Evolutionary conservation across 345 rosid species (phyloP), one percentile per base, ranked within the genome.

Genomic region (Citrus maxima): DNA sequence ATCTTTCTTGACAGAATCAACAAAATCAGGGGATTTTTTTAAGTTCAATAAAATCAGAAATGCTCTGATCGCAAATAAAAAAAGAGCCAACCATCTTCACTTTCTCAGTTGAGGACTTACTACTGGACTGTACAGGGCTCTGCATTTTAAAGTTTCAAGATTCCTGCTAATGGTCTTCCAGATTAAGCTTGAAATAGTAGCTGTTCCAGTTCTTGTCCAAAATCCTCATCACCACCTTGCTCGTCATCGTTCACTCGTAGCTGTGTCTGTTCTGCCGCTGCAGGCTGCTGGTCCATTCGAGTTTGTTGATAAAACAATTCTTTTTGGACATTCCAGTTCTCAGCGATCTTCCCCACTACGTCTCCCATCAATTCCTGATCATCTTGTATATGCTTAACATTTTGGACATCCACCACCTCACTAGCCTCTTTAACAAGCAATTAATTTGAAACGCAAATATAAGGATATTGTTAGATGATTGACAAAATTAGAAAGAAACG

Each of bases 351-450:
- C 80, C 78, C 89, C 82, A 88, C 51, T 76, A 37, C 79, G 54
- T 85, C 89, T 28, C 89, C 90, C 40, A 89, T 40, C 61, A 73
- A 73, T 75, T 85, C 86, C 82, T 81, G 83, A 55, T 85, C 89
- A 38, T 83, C 84, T 14, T 87, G 59, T 85, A 93, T 87, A 84
- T 93, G 95, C 81, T 80, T 82, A 79, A 95, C 84, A 81, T 88
- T 81, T 72, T 85, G 84, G 54, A 89, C 79, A 63, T 89, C 87
- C 59, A 86, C 88, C 78, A 79, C 83, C 67, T 75, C 58, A 22
- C 86, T 77, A 32, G 91, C 92, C 83, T 80, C 97, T 93, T 67
- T 72, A 77, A 62, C 38, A 85, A 62, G 40, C 74, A 84, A 87
- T 46, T 51, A 74, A 63, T 70, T 76, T 56, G 63, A 30, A 61